phyloP scores from a whole-genome alignment of 2,329 filamentous ascomycete genomes.

The Fusarium vanettenii region DNA sequence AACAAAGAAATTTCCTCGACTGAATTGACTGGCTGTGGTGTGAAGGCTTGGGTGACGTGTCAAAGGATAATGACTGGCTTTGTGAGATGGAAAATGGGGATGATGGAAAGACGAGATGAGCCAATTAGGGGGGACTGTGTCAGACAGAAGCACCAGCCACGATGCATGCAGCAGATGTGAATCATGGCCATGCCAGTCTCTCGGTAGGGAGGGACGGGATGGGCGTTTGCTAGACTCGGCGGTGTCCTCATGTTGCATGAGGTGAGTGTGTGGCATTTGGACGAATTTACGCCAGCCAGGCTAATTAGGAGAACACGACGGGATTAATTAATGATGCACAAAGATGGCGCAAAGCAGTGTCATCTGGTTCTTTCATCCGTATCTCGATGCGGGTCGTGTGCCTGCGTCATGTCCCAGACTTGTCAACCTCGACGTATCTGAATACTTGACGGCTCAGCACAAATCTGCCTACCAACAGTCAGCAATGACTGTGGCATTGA shows the following conservation, averaged over 20 bases:
- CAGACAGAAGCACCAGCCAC: conserved; percentile 7
- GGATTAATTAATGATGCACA: not conserved
- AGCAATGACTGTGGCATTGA: conserved; percentile 1
- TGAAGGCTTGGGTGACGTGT: not conserved
- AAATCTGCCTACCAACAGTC: not conserved
- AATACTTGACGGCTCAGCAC: not conserved
- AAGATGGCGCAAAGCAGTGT: not conserved
- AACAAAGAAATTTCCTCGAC: not conserved
- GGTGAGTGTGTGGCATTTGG: not conserved
- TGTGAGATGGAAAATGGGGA: not conserved
- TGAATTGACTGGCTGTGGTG: not conserved
- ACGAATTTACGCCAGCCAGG: not conserved
- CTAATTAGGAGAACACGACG: not conserved
- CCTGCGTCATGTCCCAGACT: conserved; percentile 23
- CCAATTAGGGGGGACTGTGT: not conserved
- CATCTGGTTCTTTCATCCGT: not conserved
- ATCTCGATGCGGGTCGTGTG: conserved; percentile 14
- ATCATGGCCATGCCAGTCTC: conserved; percentile 20
- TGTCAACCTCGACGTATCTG: conserved; percentile 3
- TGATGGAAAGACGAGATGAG: not conserved
- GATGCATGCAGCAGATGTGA: conserved; percentile 26
- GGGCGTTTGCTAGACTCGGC: not conserved
- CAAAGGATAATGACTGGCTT: not conserved
- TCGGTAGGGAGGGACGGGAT: conserved; percentile 23
- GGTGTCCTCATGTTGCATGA: not conserved